Evolutionary conservation across 208 protist species (phyloP), one percentile per base, ranked within the genome.

Genomic region (Leishmania tarentolae): DNA sequence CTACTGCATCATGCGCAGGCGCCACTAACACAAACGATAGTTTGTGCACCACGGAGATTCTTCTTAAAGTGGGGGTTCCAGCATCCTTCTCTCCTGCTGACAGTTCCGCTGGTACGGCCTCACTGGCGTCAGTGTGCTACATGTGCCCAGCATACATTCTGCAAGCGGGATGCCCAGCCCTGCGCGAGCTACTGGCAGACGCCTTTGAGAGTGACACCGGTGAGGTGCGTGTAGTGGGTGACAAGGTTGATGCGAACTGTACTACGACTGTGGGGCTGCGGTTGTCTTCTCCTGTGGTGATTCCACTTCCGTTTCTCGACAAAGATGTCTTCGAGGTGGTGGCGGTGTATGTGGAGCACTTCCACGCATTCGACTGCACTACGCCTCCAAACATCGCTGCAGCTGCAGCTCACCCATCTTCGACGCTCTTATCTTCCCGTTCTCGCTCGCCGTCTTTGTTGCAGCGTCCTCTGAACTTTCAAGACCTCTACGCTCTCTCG

Each of bases 311-410:
- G 19, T 89, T 88, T 46, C 24, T 96, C 7, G 47, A 79, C 44
- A 35, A 61, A 8, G 56, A 50, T 2, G 71, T 83, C 17, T 96
- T 96, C 80, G 75, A 90, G 69, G 87, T 83, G 65, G 83, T 95
- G 7, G 88, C 90, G 37, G 59, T 91, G 19, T 96, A 94, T 79
- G 65, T 91, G 84, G 93, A 96, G 76, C 90, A 94, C 85, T 95
- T 95, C 69, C 91, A 93, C 76, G 82, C 82, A 7, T 24, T 90
- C 40, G 57, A 57, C 40, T 42, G 19, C 69, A 47, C 63, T 7
- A 46, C 61, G 50, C 9, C 37, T n/a, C 21, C 47, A 31, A 28
- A 31, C 56, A 46, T n/a, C 24, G 2, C 75, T 1, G 63, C 65
- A 47, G 42, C 76, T 1, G 44, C 4, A 21, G 46, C 40, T 0